Evolutionary conservation across 2,329 filamentous ascomycete species (phyloP).

Genomic region (Macroventuria anomochaeta): DNA sequence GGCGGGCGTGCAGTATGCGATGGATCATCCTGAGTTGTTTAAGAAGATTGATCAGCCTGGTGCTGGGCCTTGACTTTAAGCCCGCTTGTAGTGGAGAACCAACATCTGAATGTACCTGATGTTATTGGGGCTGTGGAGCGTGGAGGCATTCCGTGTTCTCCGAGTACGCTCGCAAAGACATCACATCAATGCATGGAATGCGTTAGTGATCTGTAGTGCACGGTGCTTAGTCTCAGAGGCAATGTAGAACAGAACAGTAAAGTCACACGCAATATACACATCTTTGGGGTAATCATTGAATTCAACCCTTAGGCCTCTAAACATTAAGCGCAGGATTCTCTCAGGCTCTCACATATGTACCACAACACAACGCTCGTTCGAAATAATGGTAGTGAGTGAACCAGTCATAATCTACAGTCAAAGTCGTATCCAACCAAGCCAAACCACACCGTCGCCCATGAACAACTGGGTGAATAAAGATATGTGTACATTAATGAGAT

Average conservation of each 20-base stretch:
- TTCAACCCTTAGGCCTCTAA: constrained; percentile 11
- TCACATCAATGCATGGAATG: too few species aligned
- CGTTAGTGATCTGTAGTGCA: too few species aligned
- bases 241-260: too few species aligned
- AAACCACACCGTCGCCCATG: constrained; percentile 1
- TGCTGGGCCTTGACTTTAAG: constrained; percentile 2
- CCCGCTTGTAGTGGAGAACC: too few species aligned
- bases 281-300: constrained; percentile 3
- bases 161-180: too few species aligned
- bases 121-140: too few species aligned
- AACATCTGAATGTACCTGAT: too few species aligned
- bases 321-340: constrained; percentile 19
- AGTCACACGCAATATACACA: too few species aligned
- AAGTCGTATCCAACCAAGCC: constrained; percentile 15
- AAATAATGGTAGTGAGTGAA: constrained; percentile 19
- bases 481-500: constrained; percentile 25
- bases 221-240: too few species aligned
- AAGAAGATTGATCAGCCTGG: constrained; percentile 14
- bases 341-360: constrained; percentile 14
- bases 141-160: too few species aligned
- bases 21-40: constrained; percentile 34
- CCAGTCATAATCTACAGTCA: constrained; percentile 26
- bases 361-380: constrained; percentile 1
- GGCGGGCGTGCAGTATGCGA: constrained; percentile 34
- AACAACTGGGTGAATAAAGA: background rate